These are phyloP conservation scores for Ocimum tenuiflorum DNA, from an alignment of 257 asterid species.

Conservation along the genomic window DNA sequence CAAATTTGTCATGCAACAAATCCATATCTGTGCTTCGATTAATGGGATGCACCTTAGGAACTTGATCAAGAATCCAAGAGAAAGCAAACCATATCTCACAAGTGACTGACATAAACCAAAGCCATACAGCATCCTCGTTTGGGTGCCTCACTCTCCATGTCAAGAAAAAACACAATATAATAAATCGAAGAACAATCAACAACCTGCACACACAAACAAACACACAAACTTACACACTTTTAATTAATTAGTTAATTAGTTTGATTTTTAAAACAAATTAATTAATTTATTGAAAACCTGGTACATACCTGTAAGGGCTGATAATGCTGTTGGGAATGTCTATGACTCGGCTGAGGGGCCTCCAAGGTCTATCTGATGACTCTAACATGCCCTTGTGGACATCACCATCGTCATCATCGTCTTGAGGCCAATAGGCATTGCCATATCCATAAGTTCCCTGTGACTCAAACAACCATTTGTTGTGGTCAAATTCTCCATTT, in stretches of 20 bases:
- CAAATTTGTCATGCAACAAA: slow-evolving; percentile 41
- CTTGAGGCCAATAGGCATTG: slow-evolving; percentile 81
- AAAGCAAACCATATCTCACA: slow-evolving; percentile 65
- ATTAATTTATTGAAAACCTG: no score
- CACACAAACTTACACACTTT: no score
- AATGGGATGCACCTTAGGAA: slow-evolving; percentile 44
- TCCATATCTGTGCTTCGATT: slow-evolving; percentile 33
- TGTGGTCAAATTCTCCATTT: slow-evolving; percentile 77
- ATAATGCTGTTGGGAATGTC: slow-evolving; percentile 52
- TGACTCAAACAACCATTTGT: slow-evolving; percentile 76
- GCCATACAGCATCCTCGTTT: slow-evolving; percentile 53
- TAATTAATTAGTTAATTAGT: no score
- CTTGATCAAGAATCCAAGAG: slow-evolving; percentile 59
- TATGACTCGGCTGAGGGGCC: slow-evolving; percentile 63
- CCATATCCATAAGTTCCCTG: slow-evolving; percentile 85
- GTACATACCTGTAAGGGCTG: slow-evolving; percentile 50
- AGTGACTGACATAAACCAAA: slow-evolving; percentile 46
- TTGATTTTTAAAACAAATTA: no score
- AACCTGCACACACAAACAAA: slow-evolving; percentile 32
- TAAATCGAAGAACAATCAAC: slow-evolving; percentile 29
- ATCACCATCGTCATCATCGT: slow-evolving; percentile 49
- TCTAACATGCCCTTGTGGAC: slow-evolving; percentile 35
- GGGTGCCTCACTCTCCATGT: slow-evolving; percentile 51
- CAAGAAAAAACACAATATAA: slow-evolving; percentile 39
- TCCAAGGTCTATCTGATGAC: slow-evolving; percentile 69